A percentile compares a stretch with the other conserved stretches of the same genome.
These are phyloP conservation scores for Talaromyces ruber DNA, from an alignment of 495 filamentous ascomycete species.

Conservation along the genomic window DNA sequence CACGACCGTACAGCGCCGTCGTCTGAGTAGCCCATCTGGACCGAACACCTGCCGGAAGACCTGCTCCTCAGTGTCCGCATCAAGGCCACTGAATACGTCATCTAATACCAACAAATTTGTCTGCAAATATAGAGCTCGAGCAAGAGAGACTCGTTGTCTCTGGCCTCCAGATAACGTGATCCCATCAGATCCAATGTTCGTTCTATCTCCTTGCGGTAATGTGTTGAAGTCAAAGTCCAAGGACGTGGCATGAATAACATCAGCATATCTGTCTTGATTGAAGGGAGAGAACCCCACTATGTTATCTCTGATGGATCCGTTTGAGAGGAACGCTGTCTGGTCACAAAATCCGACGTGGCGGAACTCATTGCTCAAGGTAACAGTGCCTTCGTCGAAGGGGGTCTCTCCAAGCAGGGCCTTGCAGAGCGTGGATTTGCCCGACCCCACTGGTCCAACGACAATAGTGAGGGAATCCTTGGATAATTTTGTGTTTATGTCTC, in stretches of 20 bases:
- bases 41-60: constrained; percentile 53
- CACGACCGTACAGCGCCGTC: constrained; percentile 34
- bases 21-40: constrained; percentile 41
- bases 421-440: constrained; percentile 22
- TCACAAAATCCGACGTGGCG: constrained; percentile 37
- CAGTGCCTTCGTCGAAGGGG: constrained; percentile 9
- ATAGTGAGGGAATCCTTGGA: constrained; percentile 12
- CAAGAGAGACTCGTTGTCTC: constrained; percentile 32
- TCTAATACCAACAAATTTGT: constrained; percentile 47
- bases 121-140: constrained; percentile 48
- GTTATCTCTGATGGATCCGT: constrained; percentile 48
- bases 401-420: constrained; percentile 19
- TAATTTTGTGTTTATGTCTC: constrained; percentile 6
- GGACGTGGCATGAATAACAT: constrained; percentile 53
- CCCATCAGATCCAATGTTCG: constrained; percentile 54
- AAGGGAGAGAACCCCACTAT: constrained; percentile 46
- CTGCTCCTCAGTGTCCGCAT: constrained; percentile 49
- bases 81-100: constrained; percentile 54
- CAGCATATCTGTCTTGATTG: constrained; percentile 47
- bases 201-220: constrained; percentile 48
- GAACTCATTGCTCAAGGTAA: constrained; percentile 12
- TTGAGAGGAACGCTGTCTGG: constrained; percentile 45
- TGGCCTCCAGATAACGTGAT: constrained; percentile 59
- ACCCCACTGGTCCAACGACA: constrained; percentile 16
- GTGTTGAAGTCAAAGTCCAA: constrained; percentile 46